Evolutionary conservation across 768 basidiomycete genomes (phyloP).

Genomic region (Russula foetens): DNA sequence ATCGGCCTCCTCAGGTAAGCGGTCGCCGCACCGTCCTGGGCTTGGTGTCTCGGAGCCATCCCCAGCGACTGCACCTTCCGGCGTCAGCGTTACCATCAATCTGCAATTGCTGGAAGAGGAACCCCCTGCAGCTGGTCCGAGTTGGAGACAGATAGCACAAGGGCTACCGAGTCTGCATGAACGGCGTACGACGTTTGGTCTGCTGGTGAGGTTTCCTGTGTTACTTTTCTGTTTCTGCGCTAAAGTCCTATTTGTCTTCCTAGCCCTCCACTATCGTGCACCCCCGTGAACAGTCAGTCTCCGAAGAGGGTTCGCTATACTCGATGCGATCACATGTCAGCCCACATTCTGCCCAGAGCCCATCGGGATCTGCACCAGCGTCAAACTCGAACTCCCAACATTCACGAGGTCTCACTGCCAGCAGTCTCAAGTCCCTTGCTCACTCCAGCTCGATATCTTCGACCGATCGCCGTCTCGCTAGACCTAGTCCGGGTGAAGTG

Average conservation of each 20-base stretch:
- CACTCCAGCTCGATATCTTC: slow-evolving; percentile 49
- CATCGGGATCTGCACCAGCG: slow-evolving; percentile 42
- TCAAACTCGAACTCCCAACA: slow-evolving; percentile 41
- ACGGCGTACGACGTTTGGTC: slow-evolving; percentile 53
- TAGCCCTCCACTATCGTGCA: slow-evolving; percentile 39
- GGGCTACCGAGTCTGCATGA: slow-evolving; percentile 26
- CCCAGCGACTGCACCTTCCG: slow-evolving; percentile 20
- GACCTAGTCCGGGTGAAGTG: slow-evolving; percentile 14
- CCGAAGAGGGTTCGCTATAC: slow-evolving; percentile 58
- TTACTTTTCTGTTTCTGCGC: background rate
- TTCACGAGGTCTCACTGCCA: slow-evolving; percentile 26
- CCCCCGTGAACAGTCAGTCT: slow-evolving; percentile 33
- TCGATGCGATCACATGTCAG: slow-evolving; percentile 52
- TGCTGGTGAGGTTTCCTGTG: slow-evolving; percentile 39
- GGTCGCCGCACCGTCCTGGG: slow-evolving; percentile 30
- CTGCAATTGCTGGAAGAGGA: slow-evolving; percentile 63
- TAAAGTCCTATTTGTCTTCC: background rate
- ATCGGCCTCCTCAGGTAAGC: slow-evolving; percentile 28
- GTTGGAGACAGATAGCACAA: slow-evolving; percentile 51
- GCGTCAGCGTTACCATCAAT: slow-evolving; percentile 27
- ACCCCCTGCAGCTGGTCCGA: slow-evolving; percentile 52
- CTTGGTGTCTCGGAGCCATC: slow-evolving; percentile 27
- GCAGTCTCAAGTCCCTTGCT: slow-evolving; percentile 34
- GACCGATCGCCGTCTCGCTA: slow-evolving; percentile 34
- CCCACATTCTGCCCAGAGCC: slow-evolving; percentile 38